Evolutionary conservation across 352 stramenopile genomes (phyloP), one percentile per base, ranked within the genome.

Genomic region (Phytophthora pinifolia): DNA sequence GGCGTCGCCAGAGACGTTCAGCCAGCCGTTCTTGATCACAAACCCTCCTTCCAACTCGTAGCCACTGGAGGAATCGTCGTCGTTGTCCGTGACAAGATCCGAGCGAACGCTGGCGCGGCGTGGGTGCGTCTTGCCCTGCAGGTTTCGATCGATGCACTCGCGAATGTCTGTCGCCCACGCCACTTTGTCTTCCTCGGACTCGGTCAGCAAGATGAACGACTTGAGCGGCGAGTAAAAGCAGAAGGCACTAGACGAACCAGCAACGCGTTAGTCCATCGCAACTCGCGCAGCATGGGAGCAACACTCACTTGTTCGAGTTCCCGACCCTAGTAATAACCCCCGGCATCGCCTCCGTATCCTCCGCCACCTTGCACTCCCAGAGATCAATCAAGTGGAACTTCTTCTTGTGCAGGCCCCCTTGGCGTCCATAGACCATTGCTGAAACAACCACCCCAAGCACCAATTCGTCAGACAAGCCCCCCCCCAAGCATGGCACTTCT

Each of bases 11-110:
- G 68, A 72, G 3, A 92, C 75, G 31, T 91, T 91, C 13, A 94
- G 62, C 85, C 85, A 94, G 4, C 85, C 85, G 33, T 92, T 90
- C 67, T 94, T 94, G 61, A 94, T 93, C 31, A 88, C 77, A 42
- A 91, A 78, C 14, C 76, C 79, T 47, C 71, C 76, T 64, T 86
- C 76, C 25, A 89, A 58, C 46, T 86, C 77, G 46, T 81, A 86
- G 29, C 75, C 76, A 33, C 68, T 88, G 9, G 74, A 62, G 1
- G 54, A 46, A 6, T 91, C 82, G 9, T 92, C 79, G 25, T 92
- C 80, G 50, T 91, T 82, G 25, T 86, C 79, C 17, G 77, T 33
- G 43, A 89, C 29, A 0, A 77, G 53, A 50, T 90, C 85, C 10
- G 76, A 88, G 1, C 74, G 79, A 36, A 84, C 68, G 29, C 79